Percentiles rank a stretch among this genome's conserved stretches.
phyloP scores from a whole-genome alignment of 2,329 filamentous ascomycete species.

The Botrytis porri region DNA sequence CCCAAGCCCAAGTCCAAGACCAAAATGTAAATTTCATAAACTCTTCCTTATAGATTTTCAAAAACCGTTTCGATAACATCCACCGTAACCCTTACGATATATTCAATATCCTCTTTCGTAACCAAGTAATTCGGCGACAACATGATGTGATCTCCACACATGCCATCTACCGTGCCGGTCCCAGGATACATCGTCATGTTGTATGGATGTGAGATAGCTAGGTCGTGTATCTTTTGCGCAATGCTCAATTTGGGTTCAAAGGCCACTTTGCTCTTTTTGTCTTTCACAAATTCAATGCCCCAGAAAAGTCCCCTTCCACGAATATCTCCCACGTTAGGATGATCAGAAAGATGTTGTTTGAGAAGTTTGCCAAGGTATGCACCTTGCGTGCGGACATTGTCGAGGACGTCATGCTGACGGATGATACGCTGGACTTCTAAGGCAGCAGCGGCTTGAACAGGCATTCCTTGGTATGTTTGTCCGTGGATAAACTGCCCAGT shows the following conservation, averaged over 20 bases:
- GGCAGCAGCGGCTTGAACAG: constrained; percentile 57
- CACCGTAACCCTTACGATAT: constrained; percentile 47
- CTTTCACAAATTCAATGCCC: constrained; percentile 53
- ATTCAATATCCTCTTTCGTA: constrained; percentile 50
- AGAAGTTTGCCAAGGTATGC: constrained; percentile 46
- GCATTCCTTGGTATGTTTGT: constrained; percentile 59
- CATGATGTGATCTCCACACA: constrained; percentile 59
- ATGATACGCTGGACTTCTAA: constrained; percentile 62
- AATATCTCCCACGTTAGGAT: constrained; percentile 57
- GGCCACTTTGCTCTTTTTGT: constrained; percentile 49
- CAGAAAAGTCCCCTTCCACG: constrained; percentile 59
- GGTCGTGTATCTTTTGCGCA: constrained; percentile 49
- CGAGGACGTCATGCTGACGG: constrained; percentile 53
- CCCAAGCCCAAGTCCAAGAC: background rate
- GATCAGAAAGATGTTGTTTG: constrained; percentile 42
- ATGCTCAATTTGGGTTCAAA: constrained; percentile 46
- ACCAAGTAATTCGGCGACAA: constrained; percentile 60
- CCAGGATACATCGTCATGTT: constrained; percentile 60
- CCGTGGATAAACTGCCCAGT: constrained; percentile 37
- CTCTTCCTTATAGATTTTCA: background rate
- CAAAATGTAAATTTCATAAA: background rate
- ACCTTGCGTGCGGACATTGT: constrained; percentile 57
- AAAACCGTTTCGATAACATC: constrained; percentile 32
- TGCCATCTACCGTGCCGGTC: constrained; percentile 53
- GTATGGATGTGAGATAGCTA: constrained; percentile 41